phyloP scores from a whole-genome alignment of 192 early-diverging fungal genomes.

The Ramicandelaber brevisporus region DNA sequence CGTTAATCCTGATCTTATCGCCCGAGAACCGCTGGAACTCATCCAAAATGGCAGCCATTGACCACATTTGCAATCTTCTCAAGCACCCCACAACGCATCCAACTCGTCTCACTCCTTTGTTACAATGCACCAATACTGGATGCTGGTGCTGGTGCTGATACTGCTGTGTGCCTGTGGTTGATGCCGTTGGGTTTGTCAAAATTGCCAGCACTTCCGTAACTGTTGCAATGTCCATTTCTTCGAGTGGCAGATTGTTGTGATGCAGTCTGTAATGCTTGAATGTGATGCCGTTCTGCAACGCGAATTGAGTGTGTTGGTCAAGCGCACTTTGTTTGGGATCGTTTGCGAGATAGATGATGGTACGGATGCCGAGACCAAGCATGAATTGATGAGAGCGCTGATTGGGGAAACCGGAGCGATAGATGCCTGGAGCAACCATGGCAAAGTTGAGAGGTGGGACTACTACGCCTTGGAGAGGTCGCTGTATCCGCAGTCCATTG shows the following conservation, averaged over 20 bases:
- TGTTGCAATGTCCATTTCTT: constrained; percentile 10
- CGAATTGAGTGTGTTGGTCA: constrained; percentile 42
- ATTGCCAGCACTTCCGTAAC: constrained; percentile 9
- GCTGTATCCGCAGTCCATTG: too few relatives aligned
- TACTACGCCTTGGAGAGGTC: too few relatives aligned
- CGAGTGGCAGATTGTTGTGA: constrained; percentile 56
- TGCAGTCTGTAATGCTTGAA: constrained; percentile 55
- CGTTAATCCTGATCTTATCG: constrained; percentile 61
- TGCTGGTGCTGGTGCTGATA: background rate
- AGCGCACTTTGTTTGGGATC: too few relatives aligned
- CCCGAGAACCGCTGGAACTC: constrained; percentile 90
- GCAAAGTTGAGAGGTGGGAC: constrained; percentile 90
- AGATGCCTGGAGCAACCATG: constrained; percentile 77
- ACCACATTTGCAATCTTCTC: constrained; percentile 84
- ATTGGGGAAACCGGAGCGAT: constrained; percentile 85
- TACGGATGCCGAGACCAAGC: constrained; percentile 52
- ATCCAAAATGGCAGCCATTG: constrained; percentile 89
- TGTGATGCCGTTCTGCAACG: constrained; percentile 40
- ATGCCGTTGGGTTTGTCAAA: constrained; percentile 17
- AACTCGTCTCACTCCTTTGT: constrained; percentile 52
- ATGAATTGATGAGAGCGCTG: constrained; percentile 77
- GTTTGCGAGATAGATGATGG: constrained; percentile 61
- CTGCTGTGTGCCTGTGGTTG: background rate
- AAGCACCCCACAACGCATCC: constrained; percentile 87
- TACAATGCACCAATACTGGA: background rate